Percentiles rank a stretch among this genome's conserved stretches.
Conservation (phyloP, 495 filamentous ascomycete genomes). For the Neurospora tetraspora region DNA sequence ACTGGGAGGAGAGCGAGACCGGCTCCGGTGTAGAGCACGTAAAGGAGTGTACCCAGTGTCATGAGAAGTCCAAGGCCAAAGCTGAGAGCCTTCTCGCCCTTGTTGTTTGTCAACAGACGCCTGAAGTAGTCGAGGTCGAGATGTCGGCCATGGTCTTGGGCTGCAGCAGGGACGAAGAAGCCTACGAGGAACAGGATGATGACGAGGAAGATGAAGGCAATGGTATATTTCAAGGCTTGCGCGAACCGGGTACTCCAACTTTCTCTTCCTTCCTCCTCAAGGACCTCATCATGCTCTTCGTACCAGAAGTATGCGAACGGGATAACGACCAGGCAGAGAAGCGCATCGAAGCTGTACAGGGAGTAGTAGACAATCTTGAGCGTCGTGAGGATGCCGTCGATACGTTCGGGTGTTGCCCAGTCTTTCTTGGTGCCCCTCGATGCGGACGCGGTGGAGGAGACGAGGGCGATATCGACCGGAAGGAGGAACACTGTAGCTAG, state of each 20-base stretch:
- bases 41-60: slow-evolving; percentile 73
- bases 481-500: slow-evolving; percentile 88
- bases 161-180: slow-evolving; percentile 79
- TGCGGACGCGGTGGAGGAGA: slow-evolving; percentile 75
- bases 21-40: slow-evolving; percentile 77
- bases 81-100: slow-evolving; percentile 83
- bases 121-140: slow-evolving; percentile 86
- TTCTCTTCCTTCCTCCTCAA: slow-evolving; percentile 65
- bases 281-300: slow-evolving; percentile 89
- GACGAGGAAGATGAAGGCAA: slow-evolving; percentile 69
- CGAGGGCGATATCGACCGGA: slow-evolving; percentile 89
- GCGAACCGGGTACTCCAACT: slow-evolving; percentile 58
- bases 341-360: slow-evolving; percentile 82
- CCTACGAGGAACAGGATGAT: slow-evolving; percentile 82
- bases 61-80: slow-evolving; percentile 82
- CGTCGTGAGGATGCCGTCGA: slow-evolving; percentile 65
- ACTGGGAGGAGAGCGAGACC: slow-evolving; percentile 86
- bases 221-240: slow-evolving; percentile 82
- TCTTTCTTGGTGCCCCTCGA: slow-evolving; percentile 77
- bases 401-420: slow-evolving; percentile 75
- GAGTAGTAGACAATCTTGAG: slow-evolving; percentile 87
- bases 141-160: slow-evolving; percentile 47
- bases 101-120: slow-evolving; percentile 69
- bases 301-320: slow-evolving; percentile 98
- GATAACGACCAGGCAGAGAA: slow-evolving; percentile 81